Percentiles rank a stretch among this genome's conserved stretches.
These are phyloP conservation scores for Mollisiaceae sp. DNA, from an alignment of 2,329 filamentous ascomycete species.

Conservation along the genomic window DNA sequence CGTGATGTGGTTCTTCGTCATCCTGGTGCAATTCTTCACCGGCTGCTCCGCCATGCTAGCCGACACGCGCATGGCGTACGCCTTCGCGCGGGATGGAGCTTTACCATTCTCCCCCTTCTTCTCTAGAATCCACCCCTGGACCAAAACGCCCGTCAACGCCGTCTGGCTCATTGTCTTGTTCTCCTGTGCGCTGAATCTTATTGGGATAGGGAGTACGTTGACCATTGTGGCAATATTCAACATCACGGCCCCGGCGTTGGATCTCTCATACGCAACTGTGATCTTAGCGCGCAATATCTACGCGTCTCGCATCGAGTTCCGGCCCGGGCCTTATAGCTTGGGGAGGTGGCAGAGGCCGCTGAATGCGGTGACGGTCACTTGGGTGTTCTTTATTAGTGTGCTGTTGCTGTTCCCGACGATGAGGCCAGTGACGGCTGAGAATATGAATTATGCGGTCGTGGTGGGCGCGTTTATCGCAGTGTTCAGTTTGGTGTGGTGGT, in stretches of 20 bases:
- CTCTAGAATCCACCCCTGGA: conserved; percentile 56
- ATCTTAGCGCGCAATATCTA: conserved; percentile 53
- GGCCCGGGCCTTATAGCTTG: conserved; percentile 58
- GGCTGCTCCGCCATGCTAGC: conserved; percentile 68
- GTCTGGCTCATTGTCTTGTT: conserved; percentile 68
- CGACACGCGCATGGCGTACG: conserved; percentile 66
- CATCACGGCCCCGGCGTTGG: conserved; percentile 57
- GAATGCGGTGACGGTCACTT: conserved; percentile 61
- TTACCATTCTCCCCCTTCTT: conserved; percentile 61
- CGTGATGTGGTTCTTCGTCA: conserved; percentile 65
- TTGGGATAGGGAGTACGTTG: conserved; percentile 55
- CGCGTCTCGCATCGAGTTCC: conserved; percentile 33
- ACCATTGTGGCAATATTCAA: conserved; percentile 59
- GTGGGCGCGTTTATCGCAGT: conserved; percentile 51
- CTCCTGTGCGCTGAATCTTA: conserved; percentile 56
- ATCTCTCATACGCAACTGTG: conserved; percentile 62
- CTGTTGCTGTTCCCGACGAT: conserved; percentile 60
- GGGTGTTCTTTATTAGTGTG: conserved; percentile 66
- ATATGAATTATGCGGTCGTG: conserved; percentile 57
- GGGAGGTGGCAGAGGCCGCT: conserved; percentile 59
- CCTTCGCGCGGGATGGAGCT: conserved; percentile 63
- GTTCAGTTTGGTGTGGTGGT: conserved; percentile 58
- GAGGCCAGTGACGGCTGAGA: conserved; percentile 52
- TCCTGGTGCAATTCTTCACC: conserved; percentile 69
- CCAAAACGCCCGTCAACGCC: conserved; percentile 64